Percentiles rank a stretch among this genome's conserved stretches.
Conservation (phyloP, 495 filamentous ascomycete genomes). For the Pyronema domesticum region DNA sequence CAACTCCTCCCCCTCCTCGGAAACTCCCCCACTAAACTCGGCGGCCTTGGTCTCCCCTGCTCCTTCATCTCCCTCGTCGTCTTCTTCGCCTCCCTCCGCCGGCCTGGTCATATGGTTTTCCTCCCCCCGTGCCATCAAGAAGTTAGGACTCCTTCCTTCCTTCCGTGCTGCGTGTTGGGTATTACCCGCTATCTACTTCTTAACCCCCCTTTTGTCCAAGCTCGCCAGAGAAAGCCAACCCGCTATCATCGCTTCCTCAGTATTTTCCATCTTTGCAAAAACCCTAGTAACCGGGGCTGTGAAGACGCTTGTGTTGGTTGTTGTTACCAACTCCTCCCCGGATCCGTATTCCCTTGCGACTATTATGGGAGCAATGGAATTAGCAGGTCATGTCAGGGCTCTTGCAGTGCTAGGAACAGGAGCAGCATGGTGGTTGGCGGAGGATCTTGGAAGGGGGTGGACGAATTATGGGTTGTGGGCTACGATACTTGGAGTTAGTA, state of each 20-base stretch:
- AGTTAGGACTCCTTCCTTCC: conserved; percentile 27
- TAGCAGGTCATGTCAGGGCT: conserved; percentile 28
- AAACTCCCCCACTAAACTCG: conserved; percentile 27
- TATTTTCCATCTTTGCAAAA: conserved; percentile 28
- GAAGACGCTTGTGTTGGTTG: conserved; percentile 27
- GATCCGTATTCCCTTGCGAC: conserved; percentile 30
- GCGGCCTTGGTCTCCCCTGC: conserved; percentile 32
- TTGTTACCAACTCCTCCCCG: conserved; percentile 31
- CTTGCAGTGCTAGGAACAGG: conserved; percentile 31
- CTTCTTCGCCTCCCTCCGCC: conserved; percentile 25
- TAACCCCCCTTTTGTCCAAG: conserved; percentile 25
- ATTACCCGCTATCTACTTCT: conserved; percentile 29
- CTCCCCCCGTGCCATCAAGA: conserved; percentile 24
- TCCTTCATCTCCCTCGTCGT: conserved; percentile 27
- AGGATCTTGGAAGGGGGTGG: conserved; percentile 25
- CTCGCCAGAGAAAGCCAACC: conserved; percentile 20
- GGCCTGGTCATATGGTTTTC: conserved; percentile 24
- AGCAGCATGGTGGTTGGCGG: conserved; percentile 28
- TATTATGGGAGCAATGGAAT: conserved; percentile 31
- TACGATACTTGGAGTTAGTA: conserved; percentile 25
- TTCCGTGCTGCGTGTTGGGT: conserved; percentile 27
- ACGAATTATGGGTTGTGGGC: conserved; percentile 29
- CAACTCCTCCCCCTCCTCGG: conserved; percentile 30
- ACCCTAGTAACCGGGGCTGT: conserved; percentile 27
- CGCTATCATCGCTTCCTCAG: conserved; percentile 24